Conservation (phyloP, 2,329 filamentous ascomycete genomes). For the Ceratocystis cacaofunesta region DNA sequence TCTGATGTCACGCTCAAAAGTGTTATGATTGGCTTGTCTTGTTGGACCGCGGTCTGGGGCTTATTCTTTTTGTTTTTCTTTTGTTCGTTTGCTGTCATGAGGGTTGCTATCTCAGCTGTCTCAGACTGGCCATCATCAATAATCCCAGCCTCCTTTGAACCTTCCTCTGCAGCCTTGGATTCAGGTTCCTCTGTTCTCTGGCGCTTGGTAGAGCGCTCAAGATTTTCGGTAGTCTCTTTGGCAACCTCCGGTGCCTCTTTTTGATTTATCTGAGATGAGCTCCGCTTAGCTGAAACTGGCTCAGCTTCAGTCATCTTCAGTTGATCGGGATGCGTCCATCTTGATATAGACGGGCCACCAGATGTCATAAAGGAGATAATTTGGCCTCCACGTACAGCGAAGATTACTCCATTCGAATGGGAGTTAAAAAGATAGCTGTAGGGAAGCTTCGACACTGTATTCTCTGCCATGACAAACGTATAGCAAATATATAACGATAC, state of each 20-base stretch:
- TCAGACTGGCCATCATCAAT: constrained; percentile 24
- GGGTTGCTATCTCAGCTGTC: constrained; percentile 11
- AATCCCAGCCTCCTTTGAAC: constrained; percentile 26
- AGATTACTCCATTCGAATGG: constrained; percentile 41
- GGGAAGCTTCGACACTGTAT: constrained; percentile 35
- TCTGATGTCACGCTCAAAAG: constrained; percentile 49
- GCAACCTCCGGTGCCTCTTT: constrained; percentile 18
- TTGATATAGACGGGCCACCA: constrained; percentile 43
- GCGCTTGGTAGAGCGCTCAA: constrained; percentile 14
- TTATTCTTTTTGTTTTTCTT: constrained; percentile 23
- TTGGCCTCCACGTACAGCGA: constrained; percentile 59
- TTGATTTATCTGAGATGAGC: constrained; percentile 22
- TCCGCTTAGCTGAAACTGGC: constrained; percentile 18
- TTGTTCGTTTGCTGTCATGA: constrained; percentile 16
- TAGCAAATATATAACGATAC: background rate
- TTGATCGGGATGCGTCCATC: constrained; percentile 42
- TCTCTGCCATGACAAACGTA: constrained; percentile 4
- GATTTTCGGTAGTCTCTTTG: background rate
- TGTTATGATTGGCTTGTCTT: constrained; percentile 50
- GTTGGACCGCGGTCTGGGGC: constrained; percentile 24
- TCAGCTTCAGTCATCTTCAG: constrained; percentile 21
- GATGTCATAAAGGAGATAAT: constrained; percentile 51
- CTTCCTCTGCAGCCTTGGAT: constrained; percentile 5
- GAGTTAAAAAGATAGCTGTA: constrained; percentile 46
- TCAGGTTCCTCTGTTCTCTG: constrained; percentile 18